phyloP scores from a whole-genome alignment of 1,284 basidiomycete species.

The Leucoagaricus sp. region DNA sequence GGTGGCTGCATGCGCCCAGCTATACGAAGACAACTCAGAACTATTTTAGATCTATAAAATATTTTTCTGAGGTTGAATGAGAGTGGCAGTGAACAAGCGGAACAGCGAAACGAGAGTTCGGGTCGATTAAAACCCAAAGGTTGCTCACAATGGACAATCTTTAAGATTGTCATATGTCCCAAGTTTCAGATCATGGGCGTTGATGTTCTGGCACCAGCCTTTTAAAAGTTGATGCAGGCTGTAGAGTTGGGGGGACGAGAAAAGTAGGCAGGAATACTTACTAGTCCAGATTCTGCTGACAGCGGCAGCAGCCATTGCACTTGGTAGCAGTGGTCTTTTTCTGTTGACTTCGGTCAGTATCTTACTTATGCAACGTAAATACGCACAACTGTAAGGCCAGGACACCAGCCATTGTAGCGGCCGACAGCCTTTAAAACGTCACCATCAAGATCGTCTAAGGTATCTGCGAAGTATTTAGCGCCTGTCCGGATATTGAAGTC shows the following conservation, averaged over 20 bases:
- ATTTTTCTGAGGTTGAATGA: no score
- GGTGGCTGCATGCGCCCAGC: neutral
- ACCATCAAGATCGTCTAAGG: conserved; percentile 54
- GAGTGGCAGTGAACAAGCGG: neutral
- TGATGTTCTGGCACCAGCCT: conserved; percentile 72
- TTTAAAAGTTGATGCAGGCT: conserved; percentile 80
- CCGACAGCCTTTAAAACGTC: conserved; percentile 69
- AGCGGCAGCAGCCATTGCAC: conserved; percentile 56
- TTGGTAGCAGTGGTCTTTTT: conserved; percentile 60
- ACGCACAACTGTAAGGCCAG: conserved; percentile 62
- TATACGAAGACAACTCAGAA: neutral
- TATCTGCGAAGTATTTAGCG: conserved; percentile 58
- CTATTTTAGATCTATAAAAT: no score
- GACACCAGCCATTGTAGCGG: conserved; percentile 78
- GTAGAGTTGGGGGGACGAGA: conserved; percentile 10
- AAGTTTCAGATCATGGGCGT: conserved; percentile 53
- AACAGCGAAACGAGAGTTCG: neutral
- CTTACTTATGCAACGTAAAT: neutral
- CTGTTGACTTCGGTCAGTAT: conserved; percentile 30
- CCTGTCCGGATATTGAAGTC: conserved; percentile 71
- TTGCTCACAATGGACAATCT: conserved; percentile 34
- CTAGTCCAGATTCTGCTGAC: conserved; percentile 83
- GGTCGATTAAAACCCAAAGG: neutral
- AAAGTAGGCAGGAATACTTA: conserved; percentile 34
- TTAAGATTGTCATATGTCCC: conserved; percentile 75